Percentiles rank a stretch among this genome's conserved stretches.
These are phyloP conservation scores for Flaveria sonorensis DNA, from an alignment of 129 eudicot species.

Conservation along the genomic window DNA sequence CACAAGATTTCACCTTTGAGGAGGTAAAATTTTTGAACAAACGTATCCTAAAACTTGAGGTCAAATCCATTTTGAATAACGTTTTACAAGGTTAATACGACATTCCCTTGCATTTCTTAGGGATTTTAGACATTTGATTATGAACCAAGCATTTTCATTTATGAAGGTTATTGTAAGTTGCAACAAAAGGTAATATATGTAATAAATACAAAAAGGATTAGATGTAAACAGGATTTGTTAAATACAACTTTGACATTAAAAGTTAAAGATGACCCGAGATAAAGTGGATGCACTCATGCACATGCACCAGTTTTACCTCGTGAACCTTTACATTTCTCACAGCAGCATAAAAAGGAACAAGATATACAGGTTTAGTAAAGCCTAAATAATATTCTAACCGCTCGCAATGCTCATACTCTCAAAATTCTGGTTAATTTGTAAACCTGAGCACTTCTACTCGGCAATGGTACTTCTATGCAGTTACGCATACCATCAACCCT, in stretches of 20 bases:
- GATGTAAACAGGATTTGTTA: neutral
- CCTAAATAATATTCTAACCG: neutral
- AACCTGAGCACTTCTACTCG: conserved; percentile 88
- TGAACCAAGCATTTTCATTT: neutral
- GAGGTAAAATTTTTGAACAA: no score
- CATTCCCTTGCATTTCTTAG: no score
- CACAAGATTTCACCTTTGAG: no score
- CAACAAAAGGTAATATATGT: neutral
- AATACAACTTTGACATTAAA: conserved; percentile 25
- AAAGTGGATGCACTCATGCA: neutral
- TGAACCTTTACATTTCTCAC: conserved; percentile 12
- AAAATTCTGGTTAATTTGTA: conserved; percentile 61
- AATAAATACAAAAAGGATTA: neutral
- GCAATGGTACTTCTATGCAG: conserved; percentile 78
- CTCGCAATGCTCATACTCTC: conserved; percentile 43
- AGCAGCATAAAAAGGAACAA: conserved; percentile 16
- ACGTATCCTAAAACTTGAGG: no score
- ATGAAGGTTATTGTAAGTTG: neutral
- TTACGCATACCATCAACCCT: conserved; percentile 76
- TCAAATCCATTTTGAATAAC: no score
- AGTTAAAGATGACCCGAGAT: neutral
- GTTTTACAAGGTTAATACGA: no score
- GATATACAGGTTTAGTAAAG: neutral
- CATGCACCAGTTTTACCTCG: conserved; percentile 1
- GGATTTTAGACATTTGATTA: neutral